Evolutionary conservation across 2,329 filamentous ascomycete species (phyloP).

Genomic region (Trichocomaceae sp.): DNA sequence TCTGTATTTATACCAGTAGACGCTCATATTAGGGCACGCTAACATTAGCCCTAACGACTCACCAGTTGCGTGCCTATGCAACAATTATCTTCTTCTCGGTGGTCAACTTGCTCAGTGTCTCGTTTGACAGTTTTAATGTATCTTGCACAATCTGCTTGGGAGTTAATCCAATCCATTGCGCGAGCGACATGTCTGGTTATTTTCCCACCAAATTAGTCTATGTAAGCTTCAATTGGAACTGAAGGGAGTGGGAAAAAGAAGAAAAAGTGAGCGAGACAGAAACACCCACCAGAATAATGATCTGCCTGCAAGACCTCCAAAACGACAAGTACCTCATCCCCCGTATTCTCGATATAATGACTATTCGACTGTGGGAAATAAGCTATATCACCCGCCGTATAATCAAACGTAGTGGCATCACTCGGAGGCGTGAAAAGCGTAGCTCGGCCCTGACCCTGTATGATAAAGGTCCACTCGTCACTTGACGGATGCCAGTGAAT

Average conservation of each 20-base stretch:
- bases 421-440: conserved; percentile 67
- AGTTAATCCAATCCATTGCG: conserved; percentile 46
- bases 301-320: conserved; percentile 68
- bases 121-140: conserved; percentile 43
- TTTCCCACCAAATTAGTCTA: conserved; percentile 21
- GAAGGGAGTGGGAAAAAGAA: conserved; percentile 15
- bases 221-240: conserved; percentile 16
- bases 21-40: neutral
- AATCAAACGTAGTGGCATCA: conserved; percentile 68
- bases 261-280: conserved; percentile 17
- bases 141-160: conserved; percentile 54
- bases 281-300: conserved; percentile 48
- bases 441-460: conserved; percentile 62
- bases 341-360: conserved; percentile 74
- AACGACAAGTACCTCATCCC: conserved; percentile 66
- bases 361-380: conserved; percentile 72
- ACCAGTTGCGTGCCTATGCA: neutral
- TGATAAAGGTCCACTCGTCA: conserved; percentile 77
- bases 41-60: neutral
- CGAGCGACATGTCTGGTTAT: conserved; percentile 37
- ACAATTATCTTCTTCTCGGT: conserved; percentile 44
- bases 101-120: conserved; percentile 34
- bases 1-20: no score
- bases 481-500: conserved; percentile 79
- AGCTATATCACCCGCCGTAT: conserved; percentile 65